A percentile compares a stretch with the other conserved stretches of the same genome.
Evolutionary conservation across 2,329 filamentous ascomycete species (phyloP).

Genomic region (Dactylellina haptotyla): DNA sequence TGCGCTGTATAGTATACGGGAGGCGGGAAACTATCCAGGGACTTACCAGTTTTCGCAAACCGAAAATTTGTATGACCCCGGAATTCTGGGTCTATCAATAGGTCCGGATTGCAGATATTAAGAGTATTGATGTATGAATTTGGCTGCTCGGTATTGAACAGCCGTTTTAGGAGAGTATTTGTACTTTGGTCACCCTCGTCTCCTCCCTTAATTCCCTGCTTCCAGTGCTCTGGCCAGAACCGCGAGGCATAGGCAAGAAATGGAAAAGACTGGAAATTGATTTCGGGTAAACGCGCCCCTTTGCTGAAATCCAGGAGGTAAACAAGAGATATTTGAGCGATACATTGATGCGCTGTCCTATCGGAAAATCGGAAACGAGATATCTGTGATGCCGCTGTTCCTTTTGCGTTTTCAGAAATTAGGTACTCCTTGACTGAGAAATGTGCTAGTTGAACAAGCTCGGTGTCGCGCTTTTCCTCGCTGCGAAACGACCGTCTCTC

Average conservation of each 20-base stretch:
- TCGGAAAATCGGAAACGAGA: slow-evolving; percentile 18
- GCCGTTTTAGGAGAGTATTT: not conserved
- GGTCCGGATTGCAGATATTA: slow-evolving; percentile 24
- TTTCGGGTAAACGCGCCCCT: slow-evolving; percentile 9
- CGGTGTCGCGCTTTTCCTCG: not conserved
- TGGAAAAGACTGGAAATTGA: slow-evolving; percentile 16
- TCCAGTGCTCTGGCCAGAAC: slow-evolving; percentile 15
- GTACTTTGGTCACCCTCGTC: not conserved
- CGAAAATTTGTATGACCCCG: slow-evolving; percentile 3
- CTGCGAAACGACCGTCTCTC: not conserved
- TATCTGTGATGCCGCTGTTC: slow-evolving; percentile 10
- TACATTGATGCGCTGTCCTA: slow-evolving; percentile 1
- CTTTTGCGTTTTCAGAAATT: not conserved
- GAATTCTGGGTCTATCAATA: slow-evolving; percentile 3
- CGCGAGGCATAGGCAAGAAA: slow-evolving; percentile 27
- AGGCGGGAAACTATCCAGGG: slow-evolving; percentile 10
- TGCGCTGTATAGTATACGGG: slow-evolving; percentile 19
- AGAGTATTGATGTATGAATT: slow-evolving; percentile 15
- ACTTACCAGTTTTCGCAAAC: slow-evolving; percentile 4
- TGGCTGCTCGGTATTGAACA: slow-evolving; percentile 10
- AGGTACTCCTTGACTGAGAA: slow-evolving; percentile 29
- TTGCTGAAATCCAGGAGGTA: slow-evolving; percentile 24
- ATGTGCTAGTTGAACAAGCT: slow-evolving; percentile 20
- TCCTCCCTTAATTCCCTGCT: not conserved
- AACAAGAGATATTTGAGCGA: slow-evolving; percentile 15